Conservation (phyloP, 2,329 filamentous ascomycete species). For the Stachybotrys elegans region DNA sequence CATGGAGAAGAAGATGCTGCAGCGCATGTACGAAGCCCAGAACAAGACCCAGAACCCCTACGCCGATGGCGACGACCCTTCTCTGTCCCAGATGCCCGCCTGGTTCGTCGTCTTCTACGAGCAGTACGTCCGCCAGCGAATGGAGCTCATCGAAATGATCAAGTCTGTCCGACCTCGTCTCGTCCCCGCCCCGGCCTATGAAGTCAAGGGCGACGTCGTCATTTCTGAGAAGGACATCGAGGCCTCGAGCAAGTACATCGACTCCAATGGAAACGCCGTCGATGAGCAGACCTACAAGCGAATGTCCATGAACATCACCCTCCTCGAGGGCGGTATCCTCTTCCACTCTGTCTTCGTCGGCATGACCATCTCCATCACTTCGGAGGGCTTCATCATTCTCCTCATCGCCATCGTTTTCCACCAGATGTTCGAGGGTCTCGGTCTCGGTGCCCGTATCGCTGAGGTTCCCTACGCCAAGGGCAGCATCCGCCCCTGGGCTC, state of each 20-base stretch:
- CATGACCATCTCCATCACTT: conserved; percentile 66
- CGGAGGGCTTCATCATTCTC: conserved; percentile 61
- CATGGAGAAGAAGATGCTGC: conserved; percentile 36
- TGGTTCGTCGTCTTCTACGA: conserved; percentile 62
- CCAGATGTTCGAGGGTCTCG: conserved; percentile 65
- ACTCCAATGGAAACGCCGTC: conserved; percentile 38
- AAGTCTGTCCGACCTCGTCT: conserved; percentile 19
- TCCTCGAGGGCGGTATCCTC: conserved; percentile 72
- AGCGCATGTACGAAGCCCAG: conserved; percentile 32
- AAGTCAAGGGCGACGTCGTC: conserved; percentile 24
- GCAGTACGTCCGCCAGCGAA: conserved; percentile 55
- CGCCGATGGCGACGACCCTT: conserved; percentile 20
- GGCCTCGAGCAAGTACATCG: conserved; percentile 23
- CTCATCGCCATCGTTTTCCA: conserved; percentile 68
- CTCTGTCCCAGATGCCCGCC: conserved; percentile 43
- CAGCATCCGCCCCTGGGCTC: conserved; percentile 54
- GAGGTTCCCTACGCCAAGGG: conserved; percentile 55
- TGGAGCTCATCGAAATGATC: conserved; percentile 53
- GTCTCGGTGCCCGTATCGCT: conserved; percentile 66
- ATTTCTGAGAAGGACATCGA: conserved; percentile 15
- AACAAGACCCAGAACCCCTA: conserved; percentile 14
- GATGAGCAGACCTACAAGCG: conserved; percentile 49
- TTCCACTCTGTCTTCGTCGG: conserved; percentile 76
- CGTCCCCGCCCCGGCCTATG: conserved; percentile 17
- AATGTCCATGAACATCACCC: conserved; percentile 66